Percentiles rank a stretch among this genome's conserved stretches.
Conservation (phyloP, 352 stramenopile genomes). For the Globisporangium parvum region DNA sequence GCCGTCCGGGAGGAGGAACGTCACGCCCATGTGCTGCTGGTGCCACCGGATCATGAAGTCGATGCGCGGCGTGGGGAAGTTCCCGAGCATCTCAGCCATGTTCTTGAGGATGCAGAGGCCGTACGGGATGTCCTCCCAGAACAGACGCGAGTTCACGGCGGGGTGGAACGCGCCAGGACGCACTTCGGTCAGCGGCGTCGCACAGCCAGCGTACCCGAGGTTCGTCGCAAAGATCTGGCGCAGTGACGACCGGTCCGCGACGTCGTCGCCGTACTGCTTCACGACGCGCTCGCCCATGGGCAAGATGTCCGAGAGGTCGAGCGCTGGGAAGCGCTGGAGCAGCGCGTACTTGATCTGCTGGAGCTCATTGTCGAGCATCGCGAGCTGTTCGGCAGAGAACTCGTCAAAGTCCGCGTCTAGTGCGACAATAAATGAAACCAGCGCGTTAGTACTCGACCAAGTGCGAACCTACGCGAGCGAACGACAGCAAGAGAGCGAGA, state of each 20-base stretch:
- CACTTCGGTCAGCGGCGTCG: slow-evolving; percentile 84
- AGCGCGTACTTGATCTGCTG: slow-evolving; percentile 90
- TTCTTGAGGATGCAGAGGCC: slow-evolving; percentile 92
- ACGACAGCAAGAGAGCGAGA: neutral
- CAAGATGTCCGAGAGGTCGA: slow-evolving; percentile 88
- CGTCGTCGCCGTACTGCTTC: slow-evolving; percentile 90
- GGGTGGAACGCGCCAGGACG: slow-evolving; percentile 69
- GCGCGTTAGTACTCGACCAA: neutral
- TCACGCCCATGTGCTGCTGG: slow-evolving; percentile 88
- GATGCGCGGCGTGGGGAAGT: slow-evolving; percentile 90
- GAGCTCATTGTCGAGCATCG: slow-evolving; percentile 92
- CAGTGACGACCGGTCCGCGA: slow-evolving; percentile 81
- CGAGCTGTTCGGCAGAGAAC: slow-evolving; percentile 88
- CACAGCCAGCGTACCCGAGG: slow-evolving; percentile 85
- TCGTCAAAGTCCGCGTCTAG: slow-evolving; percentile 90
- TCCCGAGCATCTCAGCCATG: slow-evolving; percentile 90
- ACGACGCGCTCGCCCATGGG: slow-evolving; percentile 89
- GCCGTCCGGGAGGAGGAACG: slow-evolving; percentile 81
- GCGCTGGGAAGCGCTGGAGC: slow-evolving; percentile 85
- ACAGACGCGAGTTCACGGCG: slow-evolving; percentile 81
- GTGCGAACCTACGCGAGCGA: neutral
- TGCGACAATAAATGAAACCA: slow-evolving; percentile 1
- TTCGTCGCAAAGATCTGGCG: slow-evolving; percentile 90
- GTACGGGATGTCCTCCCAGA: slow-evolving; percentile 92
- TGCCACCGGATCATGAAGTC: slow-evolving; percentile 94